A percentile compares a stretch with the other conserved stretches of the same genome.
Conservation (phyloP, 257 asterid genomes). For the Salvia miltiorrhiza region DNA sequence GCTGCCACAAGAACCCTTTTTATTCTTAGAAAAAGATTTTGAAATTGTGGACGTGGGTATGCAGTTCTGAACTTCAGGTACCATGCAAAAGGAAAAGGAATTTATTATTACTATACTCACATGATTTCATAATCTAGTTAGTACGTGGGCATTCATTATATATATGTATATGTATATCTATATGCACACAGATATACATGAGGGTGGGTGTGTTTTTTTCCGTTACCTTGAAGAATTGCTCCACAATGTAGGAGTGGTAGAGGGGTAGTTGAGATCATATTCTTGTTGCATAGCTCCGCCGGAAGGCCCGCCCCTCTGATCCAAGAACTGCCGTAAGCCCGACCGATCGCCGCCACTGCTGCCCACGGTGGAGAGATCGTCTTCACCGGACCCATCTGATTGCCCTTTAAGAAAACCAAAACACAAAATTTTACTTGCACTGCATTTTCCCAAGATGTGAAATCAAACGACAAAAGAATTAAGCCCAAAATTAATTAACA, state of each 20-base stretch:
- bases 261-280: conserved; percentile 40
- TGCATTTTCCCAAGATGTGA: not conserved
- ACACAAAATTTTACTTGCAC: not conserved
- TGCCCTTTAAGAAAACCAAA: conserved; percentile 46
- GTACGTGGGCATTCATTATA: conserved; percentile 27
- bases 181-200: conserved; percentile 7
- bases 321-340: conserved; percentile 45
- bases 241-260: conserved; percentile 64
- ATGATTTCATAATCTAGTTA: conserved; percentile 12
- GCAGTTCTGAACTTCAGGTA: conserved; percentile 41
- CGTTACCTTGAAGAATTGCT: conserved; percentile 85
- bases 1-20: conserved; percentile 64
- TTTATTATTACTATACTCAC: conserved; percentile 23
- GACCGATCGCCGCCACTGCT: conserved; percentile 48
- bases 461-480: not conserved
- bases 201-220: not conserved
- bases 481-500: not conserved
- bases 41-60: conserved; percentile 51
- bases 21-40: conserved; percentile 29
- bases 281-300: conserved; percentile 58
- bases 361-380: conserved; percentile 70
- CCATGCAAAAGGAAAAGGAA: conserved; percentile 68
- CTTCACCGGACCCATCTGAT: conserved; percentile 95
- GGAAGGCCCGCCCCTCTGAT: conserved; percentile 60
- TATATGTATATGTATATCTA: not conserved